These are phyloP conservation scores for Fusarium protoensiforme DNA, from an alignment of 2,329 filamentous ascomycete genomes.

Conservation along the genomic window DNA sequence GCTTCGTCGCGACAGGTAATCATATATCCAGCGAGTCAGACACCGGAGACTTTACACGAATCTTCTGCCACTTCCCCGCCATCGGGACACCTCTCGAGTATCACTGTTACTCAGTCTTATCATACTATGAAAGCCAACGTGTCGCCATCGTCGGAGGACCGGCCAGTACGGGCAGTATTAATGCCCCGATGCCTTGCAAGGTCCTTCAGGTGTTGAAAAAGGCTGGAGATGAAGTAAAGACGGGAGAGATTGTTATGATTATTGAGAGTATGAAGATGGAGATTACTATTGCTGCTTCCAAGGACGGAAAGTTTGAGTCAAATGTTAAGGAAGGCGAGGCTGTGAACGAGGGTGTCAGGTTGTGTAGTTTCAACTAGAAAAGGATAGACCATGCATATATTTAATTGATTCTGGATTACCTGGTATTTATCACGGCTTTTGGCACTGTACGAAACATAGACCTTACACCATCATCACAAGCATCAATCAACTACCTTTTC, in stretches of 20 bases:
- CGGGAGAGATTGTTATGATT: slow-evolving; percentile 35
- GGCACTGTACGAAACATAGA: no score
- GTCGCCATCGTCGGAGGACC: neutral
- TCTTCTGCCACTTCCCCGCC: slow-evolving; percentile 23
- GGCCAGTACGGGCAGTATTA: slow-evolving; percentile 3
- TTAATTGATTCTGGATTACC: neutral
- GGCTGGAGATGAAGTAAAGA: slow-evolving; percentile 27
- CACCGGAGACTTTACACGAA: neutral
- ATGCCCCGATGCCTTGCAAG: slow-evolving; percentile 42
- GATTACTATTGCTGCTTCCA: slow-evolving; percentile 25
- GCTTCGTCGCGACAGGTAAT: neutral
- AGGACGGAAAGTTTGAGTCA: slow-evolving; percentile 18
- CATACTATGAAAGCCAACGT: slow-evolving; percentile 8
- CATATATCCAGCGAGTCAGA: neutral
- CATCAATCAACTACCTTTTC: no score
- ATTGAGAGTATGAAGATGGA: slow-evolving; percentile 46
- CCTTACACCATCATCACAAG: no score
- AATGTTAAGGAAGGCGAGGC: slow-evolving; percentile 24
- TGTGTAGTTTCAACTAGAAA: neutral
- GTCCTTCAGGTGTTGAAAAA: slow-evolving; percentile 30
- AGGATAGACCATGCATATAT: neutral
- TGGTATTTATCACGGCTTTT: no score
- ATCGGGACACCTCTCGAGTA: slow-evolving; percentile 14
- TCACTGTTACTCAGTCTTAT: slow-evolving; percentile 40
- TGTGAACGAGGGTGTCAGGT: slow-evolving; percentile 13